Evolutionary conservation across 345 rosid genomes (phyloP).

Genomic region (Angophora floribunda): DNA sequence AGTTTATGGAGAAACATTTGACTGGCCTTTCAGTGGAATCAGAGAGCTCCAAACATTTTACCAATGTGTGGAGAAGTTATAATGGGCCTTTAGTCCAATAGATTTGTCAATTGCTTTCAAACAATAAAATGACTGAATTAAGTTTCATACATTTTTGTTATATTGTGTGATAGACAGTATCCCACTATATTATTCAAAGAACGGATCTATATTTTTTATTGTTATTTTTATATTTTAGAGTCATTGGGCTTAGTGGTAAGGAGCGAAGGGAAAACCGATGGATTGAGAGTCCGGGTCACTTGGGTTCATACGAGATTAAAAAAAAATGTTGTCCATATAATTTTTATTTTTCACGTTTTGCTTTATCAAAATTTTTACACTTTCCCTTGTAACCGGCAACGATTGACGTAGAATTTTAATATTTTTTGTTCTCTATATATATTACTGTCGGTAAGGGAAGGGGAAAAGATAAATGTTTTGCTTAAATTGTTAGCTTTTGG

Average conservation of each 20-base stretch:
- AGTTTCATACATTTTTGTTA: not conserved
- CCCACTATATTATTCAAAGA: not conserved
- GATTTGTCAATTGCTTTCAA: not conserved
- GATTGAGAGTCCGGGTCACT: not conserved
- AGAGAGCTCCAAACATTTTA: not conserved
- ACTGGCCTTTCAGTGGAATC: not conserved
- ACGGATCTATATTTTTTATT: not conserved
- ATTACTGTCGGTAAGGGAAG: not conserved
- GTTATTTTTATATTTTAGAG: not conserved
- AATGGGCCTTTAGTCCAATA: not conserved
- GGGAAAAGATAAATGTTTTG: not conserved
- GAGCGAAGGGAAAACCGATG: not conserved
- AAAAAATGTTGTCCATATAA: not conserved
- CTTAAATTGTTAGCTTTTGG: not conserved
- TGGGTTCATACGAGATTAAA: not conserved
- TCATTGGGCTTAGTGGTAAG: not conserved
- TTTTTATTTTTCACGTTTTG: not conserved
- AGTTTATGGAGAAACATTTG: not conserved
- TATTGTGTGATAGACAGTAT: not conserved
- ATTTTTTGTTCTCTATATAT: not conserved
- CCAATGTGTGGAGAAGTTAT: not conserved
- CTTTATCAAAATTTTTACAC: not conserved
- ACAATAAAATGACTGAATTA: not conserved
- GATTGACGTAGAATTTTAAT: not conserved
- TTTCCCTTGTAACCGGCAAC: not conserved